Base-by-base conservation (phyloP, 2,329 filamentous ascomycete genomes). In the Curvularia sp. region DNA sequence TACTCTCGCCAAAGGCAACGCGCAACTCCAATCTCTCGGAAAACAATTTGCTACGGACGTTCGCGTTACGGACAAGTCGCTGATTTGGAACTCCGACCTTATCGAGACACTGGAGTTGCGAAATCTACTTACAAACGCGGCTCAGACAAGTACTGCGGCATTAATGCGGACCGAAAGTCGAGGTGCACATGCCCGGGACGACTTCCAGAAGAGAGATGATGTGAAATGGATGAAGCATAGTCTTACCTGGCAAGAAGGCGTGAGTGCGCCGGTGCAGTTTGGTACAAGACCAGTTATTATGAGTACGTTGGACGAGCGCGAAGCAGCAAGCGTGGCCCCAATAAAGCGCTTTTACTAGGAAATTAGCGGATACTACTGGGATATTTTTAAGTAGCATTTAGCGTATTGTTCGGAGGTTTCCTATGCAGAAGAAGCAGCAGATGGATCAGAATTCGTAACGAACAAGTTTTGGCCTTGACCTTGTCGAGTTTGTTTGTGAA, bases 41-140 rank as follows among this genome's bases (percentile, higher is more conserved):
- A 44, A 63, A 0, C 65, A 70, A 5, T 82, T 81, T 55, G 64
- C 62, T 13, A 68, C 61, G 5, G 66, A 76, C 12, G 55, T 83
- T 2, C 64, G 63, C 0, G 65, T 83, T 3, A 77, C 71, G 2
- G 81, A 83, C 58, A 73, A 75, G 52, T 78, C 73, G 18, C 66
- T 83, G 60, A 80, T 83, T n/a, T 83, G 81, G 81, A 83, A 83
- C 58, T 76, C 71, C 1, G 81, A 83, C 58, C 65, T 83, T 3
- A 71, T 83, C 1, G 81, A 83, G 66, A 81, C 81, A 9, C 69
- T 83, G 1, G 81, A 83, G 63, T 64, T 80, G 62, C 65, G 80
- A 28, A 83, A 83, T 67, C 54, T 83, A 3, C 64, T 83, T 10
- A 81, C 80, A 1, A 81, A 80, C 62, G 81, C 81, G 1, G 69